Percentiles rank a stretch among this genome's conserved stretches.
phyloP scores from a whole-genome alignment of 106 monocot genomes.

The Amphibolis antarctica region DNA sequence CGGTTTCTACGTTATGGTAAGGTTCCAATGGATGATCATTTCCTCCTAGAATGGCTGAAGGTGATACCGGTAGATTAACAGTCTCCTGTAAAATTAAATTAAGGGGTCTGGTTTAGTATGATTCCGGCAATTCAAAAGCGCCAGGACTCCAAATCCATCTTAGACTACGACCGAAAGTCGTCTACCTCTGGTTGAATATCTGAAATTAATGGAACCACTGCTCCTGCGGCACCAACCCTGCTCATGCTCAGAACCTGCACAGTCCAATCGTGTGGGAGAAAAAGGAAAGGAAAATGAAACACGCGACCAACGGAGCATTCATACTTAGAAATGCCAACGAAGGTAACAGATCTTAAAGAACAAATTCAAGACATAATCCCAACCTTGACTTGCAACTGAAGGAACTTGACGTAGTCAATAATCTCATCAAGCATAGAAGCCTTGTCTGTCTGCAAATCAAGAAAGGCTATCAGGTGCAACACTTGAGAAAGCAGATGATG shows the following conservation, averaged over 20 bases:
- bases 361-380: neutral
- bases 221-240: slow-evolving; percentile 59
- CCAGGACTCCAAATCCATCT: neutral
- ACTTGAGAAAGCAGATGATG: no score
- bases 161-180: neutral
- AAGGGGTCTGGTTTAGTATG: neutral
- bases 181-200: slow-evolving; percentile 54
- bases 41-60: slow-evolving; percentile 20
- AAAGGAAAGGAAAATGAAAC: neutral
- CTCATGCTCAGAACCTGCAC: slow-evolving; percentile 87
- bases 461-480: neutral
- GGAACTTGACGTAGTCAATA: slow-evolving; percentile 88
- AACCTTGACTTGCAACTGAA: slow-evolving; percentile 94
- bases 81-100: slow-evolving; percentile 23
- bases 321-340: neutral
- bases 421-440: slow-evolving; percentile 94
- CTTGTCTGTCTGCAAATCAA: slow-evolving; percentile 59
- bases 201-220: slow-evolving; percentile 47
- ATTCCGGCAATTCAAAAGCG: neutral
- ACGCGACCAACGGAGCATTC: neutral
- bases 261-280: slow-evolving; percentile 4
- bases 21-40: slow-evolving; percentile 21
- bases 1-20: slow-evolving; percentile 34
- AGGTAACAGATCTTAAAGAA: neutral
- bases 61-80: slow-evolving; percentile 17